Evolutionary conservation across 305 asterid species (phyloP), one percentile per base, ranked within the genome.

Genomic region (Striga hermonthica): DNA sequence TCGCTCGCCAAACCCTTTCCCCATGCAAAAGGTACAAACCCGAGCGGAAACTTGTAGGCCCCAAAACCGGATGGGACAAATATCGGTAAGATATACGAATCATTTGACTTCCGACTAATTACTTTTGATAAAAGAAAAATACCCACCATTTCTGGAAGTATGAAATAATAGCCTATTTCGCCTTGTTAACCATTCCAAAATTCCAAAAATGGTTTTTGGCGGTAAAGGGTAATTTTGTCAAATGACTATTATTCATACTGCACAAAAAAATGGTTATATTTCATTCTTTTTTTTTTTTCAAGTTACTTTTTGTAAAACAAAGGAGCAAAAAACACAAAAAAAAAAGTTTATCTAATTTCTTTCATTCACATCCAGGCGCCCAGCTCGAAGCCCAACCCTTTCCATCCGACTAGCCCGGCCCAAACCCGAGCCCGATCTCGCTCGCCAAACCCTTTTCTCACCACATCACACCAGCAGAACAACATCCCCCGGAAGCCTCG

Each of bases 1-100:
- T 28, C 12, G 3, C 37, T 39, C 38, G 5, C 60, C 43, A 58
- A 2, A 60, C 28, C 12, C 38, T 50, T 49, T 38, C 16, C 10
- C n/a, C 31, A 37, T 47, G 15, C 31, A 49, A 60, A 55, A 55
- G 71, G 67, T 56, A 7, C 70, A 64, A 48, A 14, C 69, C 13
- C 14, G 52, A n/a, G 11, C 10, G 9, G 47, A 54, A 37, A 36
- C 8, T 61, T 60, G 31, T n/a, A 60, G 44, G 6, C 36, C 58
- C 28, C 56, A 53, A 22, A 62, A 44, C 31, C 60, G 45, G 53
- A 14, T 45, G 31, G 67, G 48, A 34, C 60, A 14, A 28, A 31
- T 37, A 37, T 4, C 50, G 31, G 48, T 57, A 11, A 66, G 64
- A 57, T 45, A 34, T 15, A 74, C 38, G 60, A 70, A 63, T 28